These are phyloP conservation scores for Paraphaeosphaeria sporulosa DNA, from an alignment of 2,329 filamentous ascomycete species.

Conservation along the genomic window DNA sequence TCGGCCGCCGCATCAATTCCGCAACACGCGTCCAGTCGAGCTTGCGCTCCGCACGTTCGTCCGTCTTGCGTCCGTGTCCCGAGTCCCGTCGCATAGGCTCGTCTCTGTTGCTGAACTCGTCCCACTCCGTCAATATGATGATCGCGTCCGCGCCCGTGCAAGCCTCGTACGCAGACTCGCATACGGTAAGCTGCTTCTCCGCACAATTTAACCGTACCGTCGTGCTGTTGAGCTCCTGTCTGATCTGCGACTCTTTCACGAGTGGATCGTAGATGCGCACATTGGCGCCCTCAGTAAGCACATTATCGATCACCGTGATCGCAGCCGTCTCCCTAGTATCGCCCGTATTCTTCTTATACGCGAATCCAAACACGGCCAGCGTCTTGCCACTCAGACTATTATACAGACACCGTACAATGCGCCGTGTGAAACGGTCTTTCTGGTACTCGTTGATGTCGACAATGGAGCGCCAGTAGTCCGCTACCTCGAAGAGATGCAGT, in stretches of 20 bases:
- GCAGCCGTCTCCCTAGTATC: slow-evolving; percentile 63
- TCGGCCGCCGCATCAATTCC: slow-evolving; percentile 6
- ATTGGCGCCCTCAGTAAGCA: slow-evolving; percentile 71
- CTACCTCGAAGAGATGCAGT: slow-evolving; percentile 73
- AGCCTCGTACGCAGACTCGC: slow-evolving; percentile 4
- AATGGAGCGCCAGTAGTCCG: slow-evolving; percentile 77
- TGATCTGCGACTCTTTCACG: slow-evolving; percentile 11
- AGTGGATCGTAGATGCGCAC: slow-evolving; percentile 73
- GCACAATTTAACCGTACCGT: not conserved
- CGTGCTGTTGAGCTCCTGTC: slow-evolving; percentile 5
- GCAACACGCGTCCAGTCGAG: not conserved
- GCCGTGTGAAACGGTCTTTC: slow-evolving; percentile 69
- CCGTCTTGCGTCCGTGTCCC: not conserved
- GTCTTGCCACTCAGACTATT: slow-evolving; percentile 75
- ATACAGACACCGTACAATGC: slow-evolving; percentile 68
- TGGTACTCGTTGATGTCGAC: slow-evolving; percentile 81
- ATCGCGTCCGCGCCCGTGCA: slow-evolving; percentile 4
- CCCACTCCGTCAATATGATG: slow-evolving; percentile 14
- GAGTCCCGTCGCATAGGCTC: not conserved
- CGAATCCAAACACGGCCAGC: slow-evolving; percentile 74
- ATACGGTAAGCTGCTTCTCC: slow-evolving; percentile 4
- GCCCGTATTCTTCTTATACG: slow-evolving; percentile 81
- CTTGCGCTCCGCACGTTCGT: not conserved
- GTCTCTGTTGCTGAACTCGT: slow-evolving; percentile 8
- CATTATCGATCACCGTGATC: slow-evolving; percentile 71